Conservation (phyloP, 2,329 filamentous ascomycete species). For the Aspergillus quadrilineatus region DNA sequence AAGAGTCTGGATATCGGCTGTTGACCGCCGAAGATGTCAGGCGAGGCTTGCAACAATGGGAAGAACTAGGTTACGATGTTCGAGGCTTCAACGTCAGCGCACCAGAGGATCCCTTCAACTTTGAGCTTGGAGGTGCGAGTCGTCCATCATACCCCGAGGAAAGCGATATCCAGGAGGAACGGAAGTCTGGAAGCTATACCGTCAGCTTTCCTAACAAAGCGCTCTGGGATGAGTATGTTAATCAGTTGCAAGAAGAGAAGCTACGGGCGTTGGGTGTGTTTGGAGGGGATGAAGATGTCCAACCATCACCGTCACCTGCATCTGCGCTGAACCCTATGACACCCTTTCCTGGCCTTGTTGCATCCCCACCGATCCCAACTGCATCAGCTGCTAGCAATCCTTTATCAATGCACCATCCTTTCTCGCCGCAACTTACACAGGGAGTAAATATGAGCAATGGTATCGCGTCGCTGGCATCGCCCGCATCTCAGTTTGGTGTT, state of each 20-base stretch:
- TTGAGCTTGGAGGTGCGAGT: slow-evolving; percentile 43
- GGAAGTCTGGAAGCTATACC: slow-evolving; percentile 31
- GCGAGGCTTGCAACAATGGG: slow-evolving; percentile 41
- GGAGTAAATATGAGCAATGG: slow-evolving; percentile 64
- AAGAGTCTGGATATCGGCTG: slow-evolving; percentile 36
- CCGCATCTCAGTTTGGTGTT: slow-evolving; percentile 63
- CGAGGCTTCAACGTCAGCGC: slow-evolving; percentile 41
- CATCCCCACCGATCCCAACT: slow-evolving; percentile 79
- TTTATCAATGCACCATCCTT: slow-evolving; percentile 59
- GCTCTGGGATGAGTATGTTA: slow-evolving; percentile 76
- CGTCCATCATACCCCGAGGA: slow-evolving; percentile 45
- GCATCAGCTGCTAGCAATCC: slow-evolving; percentile 74
- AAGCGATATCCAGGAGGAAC: slow-evolving; percentile 37
- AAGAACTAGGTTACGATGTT: slow-evolving; percentile 45
- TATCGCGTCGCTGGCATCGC: slow-evolving; percentile 67
- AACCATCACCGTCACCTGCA: slow-evolving; percentile 65
- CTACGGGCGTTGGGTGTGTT: slow-evolving; percentile 86
- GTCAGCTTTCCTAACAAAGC: slow-evolving; percentile 48
- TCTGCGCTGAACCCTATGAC: slow-evolving; percentile 66
- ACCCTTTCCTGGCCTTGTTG: slow-evolving; percentile 71
- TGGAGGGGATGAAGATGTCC: slow-evolving; percentile 71
- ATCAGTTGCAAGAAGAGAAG: slow-evolving; percentile 84
- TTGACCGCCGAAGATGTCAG: slow-evolving; percentile 42
- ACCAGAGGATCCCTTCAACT: slow-evolving; percentile 27
- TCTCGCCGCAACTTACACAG: slow-evolving; percentile 61